Conservation (phyloP, 345 rosid species). For the Anacardium occidentale region DNA sequence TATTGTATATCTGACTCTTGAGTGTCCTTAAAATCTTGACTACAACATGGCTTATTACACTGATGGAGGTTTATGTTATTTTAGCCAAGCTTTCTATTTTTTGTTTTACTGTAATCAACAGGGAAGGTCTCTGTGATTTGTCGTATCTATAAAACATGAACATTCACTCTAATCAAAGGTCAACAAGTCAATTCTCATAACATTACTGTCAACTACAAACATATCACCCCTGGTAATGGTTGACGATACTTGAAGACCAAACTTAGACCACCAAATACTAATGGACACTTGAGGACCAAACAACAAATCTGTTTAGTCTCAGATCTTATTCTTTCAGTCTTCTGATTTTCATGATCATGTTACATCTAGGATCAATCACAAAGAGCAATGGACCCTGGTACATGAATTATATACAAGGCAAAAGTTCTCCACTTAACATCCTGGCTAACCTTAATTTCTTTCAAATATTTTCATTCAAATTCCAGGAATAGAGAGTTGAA, state of each 20-base stretch:
- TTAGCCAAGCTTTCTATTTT: no score
- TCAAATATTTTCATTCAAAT: neutral
- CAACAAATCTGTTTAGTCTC: neutral
- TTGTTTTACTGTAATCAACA: no score
- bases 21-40: no score
- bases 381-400: neutral
- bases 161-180: neutral
- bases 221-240: neutral
- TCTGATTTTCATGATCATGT: conserved; percentile 1
- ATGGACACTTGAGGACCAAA: neutral
- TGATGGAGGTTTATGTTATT: no score
- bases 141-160: neutral
- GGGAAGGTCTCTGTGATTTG: no score
- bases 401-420: neutral
- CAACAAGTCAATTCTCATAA: conserved; percentile 6
- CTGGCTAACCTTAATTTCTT: neutral
- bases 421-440: neutral
- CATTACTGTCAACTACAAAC: conserved; percentile 14
- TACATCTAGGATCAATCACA: neutral
- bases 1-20: no score
- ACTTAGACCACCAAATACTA: no score
- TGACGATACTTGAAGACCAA: no score
- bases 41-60: no score
- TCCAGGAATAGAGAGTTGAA: neutral
- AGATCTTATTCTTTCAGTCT: neutral